A percentile compares a stretch with the other conserved stretches of the same genome.
These are phyloP conservation scores for Oryza glumipatula DNA, from an alignment of 176 grass and related monocot species.

Conservation along the genomic window DNA sequence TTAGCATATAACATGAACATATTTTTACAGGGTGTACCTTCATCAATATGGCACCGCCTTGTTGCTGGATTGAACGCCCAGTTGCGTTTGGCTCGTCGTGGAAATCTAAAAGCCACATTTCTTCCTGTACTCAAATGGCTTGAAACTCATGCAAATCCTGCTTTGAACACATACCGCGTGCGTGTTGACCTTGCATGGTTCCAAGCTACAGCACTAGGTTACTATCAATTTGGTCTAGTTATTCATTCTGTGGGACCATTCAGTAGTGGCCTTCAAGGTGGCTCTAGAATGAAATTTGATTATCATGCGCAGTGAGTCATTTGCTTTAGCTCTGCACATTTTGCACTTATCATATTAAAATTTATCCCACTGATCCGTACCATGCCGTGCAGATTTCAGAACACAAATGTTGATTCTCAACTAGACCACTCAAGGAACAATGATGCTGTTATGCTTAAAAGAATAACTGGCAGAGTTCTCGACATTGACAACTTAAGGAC, in stretches of 20 bases:
- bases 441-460: constrained; percentile 50
- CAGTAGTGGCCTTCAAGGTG: constrained; percentile 48
- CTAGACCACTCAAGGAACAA: constrained; percentile 46
- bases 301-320: constrained; percentile 63
- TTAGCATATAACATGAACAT: constrained; percentile 14
- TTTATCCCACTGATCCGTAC: constrained; percentile 3
- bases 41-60: constrained; percentile 94
- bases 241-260: constrained; percentile 53
- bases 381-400: constrained; percentile 54
- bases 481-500: constrained; percentile 58
- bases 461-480: constrained; percentile 67
- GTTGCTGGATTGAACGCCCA: constrained; percentile 92
- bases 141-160: constrained; percentile 82
- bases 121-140: constrained; percentile 78
- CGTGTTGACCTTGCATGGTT: constrained; percentile 82
- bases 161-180: constrained; percentile 53
- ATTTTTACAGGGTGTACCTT: constrained; percentile 62
- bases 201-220: constrained; percentile 80
- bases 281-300: constrained; percentile 47
- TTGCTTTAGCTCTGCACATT: constrained; percentile 31
- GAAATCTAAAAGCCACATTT: constrained; percentile 66
- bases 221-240: constrained; percentile 85
- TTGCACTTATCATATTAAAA: constrained; percentile 4
- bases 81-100: constrained; percentile 75
- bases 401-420: constrained; percentile 49